Evolutionary conservation across 805 yeast species (phyloP), one percentile per base, ranked within the genome.

Genomic region (Myxozyma neotropica): DNA sequence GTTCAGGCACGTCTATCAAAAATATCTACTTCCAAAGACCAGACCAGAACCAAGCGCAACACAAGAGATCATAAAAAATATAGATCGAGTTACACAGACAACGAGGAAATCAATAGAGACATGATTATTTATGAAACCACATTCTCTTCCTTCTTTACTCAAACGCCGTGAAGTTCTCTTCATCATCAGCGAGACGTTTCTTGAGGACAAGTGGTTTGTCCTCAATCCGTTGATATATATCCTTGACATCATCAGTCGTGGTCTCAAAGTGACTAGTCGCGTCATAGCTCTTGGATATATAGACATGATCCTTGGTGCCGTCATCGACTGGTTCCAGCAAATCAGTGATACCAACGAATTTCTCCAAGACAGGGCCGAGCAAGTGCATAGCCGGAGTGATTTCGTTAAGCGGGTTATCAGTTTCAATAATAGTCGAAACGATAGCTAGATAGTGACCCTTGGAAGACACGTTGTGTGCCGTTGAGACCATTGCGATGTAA

Each of bases 181-280:
- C 89, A 59, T 84, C 90, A 5, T 53, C 57, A 29, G 78, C 85
- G 47, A 84, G 79, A 72, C 96, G 85, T 73, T 88, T 82, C 77
- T 90, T 86, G 67, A 92, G 81, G 24, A 88, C 95, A 69, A 94
- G 81, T 19, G 96, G 96, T 73, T 89, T 88, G 52, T 98, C 98
- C 35, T 88, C 88, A 65, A 94, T 86, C 74, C 98, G 84, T 74
- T 86, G 86, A 75, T 94, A 94, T 55, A 94, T 81, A 74, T 93
- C 97, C 76, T 90, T 91, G 68, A 94, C 96, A 74, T 94, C 98
- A 73, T 94, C 98, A 40, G 99, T 94, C 69, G 96, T 88, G 44
- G 92, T 78, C 76, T 94, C 99, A 73, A 94, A 94, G 76, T 94
- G 99, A 8, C 97, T 90, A 8, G 96, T 81, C 1, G 98, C 87